Base-by-base conservation (phyloP, 305 asterid species). In the Fraxinus baroniana region DNA sequence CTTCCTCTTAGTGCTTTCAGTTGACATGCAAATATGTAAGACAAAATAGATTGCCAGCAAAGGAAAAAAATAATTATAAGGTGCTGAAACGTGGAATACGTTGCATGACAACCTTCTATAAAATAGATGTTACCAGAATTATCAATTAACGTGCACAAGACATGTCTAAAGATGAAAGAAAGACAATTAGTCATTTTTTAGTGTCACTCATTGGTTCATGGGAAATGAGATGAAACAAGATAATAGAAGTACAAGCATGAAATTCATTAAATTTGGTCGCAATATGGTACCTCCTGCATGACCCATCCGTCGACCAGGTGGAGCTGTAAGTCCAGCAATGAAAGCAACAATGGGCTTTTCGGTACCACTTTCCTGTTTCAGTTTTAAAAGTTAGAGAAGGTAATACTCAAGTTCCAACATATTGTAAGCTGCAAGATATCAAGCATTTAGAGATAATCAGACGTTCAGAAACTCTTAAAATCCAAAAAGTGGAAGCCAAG, bases 271-370 rank as follows among this genome's bases (percentile, higher is more conserved):
- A 3, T 49, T 49, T 15, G 60, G 4, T 49, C 2, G 1, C 2
- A 1, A 49, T 49, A 49, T 1, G 60, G 60, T 94, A 95, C 98
- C 99, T 93, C 99, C 99, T 73, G 98, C 99, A 80, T 95, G 99
- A 77, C 98, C 99, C 99, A 95, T 95, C 79, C 98, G 90, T 81
- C 99, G 91, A 66, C 99, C 99, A 79, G 98, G 99, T 79, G 99
- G 99, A 84, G 99, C 99, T 78, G 99, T 95, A 84, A 95, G 98
- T 83, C 99, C 99, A 82, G 99, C 99, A 84, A 94, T 95, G 84
- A 95, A 95, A 83, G 97, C 97, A 82, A 95, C 98, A 81, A 94
- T 87, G 62, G 97, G 97, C 89, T 95, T 94, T 64, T 94, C 90
- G 81, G 98, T 92, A 75, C 98, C 95, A 89, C 98, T 95, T 86